Conservation (phyloP, 164 flowering plant genomes). For the Tinospora cordifolia region DNA sequence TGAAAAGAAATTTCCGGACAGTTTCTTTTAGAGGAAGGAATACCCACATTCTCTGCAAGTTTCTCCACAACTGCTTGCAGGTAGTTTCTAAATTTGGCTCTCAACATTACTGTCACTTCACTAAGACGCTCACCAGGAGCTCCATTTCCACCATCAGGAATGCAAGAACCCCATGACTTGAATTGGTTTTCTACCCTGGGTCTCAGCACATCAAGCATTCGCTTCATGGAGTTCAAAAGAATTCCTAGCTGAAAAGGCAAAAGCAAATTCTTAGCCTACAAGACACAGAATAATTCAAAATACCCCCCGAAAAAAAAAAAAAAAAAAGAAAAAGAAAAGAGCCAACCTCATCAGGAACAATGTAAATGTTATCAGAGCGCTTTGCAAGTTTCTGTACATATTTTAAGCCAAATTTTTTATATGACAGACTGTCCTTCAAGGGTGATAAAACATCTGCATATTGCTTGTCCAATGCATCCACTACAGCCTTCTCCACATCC, state of each 20-base stretch:
- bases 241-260: conserved; percentile 63
- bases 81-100: conserved; percentile 84
- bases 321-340: background rate
- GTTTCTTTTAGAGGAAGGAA: background rate
- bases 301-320: background rate
- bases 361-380: conserved; percentile 46
- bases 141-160: conserved; percentile 52
- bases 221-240: conserved; percentile 78
- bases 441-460: conserved; percentile 84
- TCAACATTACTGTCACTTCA: conserved; percentile 87
- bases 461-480: conserved; percentile 86
- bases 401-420: conserved; percentile 73
- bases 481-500: conserved; percentile 79
- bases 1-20: background rate
- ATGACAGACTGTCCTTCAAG: conserved; percentile 62
- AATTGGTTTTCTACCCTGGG: conserved; percentile 75
- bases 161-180: conserved; percentile 80
- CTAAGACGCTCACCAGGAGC: conserved; percentile 79
- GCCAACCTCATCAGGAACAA: conserved; percentile 70
- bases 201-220: conserved; percentile 73
- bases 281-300: background rate
- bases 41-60: conserved; percentile 77
- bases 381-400: conserved; percentile 88
- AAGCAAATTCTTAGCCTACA: conserved; percentile 9
- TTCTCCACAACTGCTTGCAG: conserved; percentile 84